Percentiles rank a stretch among this genome's conserved stretches.
phyloP scores from a whole-genome alignment of 1,284 basidiomycete genomes.

The Phellinidium pouzarii region DNA sequence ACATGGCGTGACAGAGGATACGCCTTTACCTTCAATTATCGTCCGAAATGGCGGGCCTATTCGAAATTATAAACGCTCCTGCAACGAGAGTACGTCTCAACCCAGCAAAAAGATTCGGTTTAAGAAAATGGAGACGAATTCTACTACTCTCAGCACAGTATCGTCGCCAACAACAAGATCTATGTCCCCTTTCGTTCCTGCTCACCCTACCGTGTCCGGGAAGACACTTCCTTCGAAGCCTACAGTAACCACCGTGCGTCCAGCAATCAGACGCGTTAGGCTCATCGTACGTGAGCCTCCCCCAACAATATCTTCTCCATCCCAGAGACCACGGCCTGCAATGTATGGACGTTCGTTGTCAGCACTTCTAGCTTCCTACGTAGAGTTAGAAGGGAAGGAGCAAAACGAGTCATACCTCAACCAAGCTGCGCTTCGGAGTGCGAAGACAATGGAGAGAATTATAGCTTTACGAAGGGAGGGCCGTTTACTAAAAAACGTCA shows the following conservation, averaged over 20 bases:
- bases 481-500: constrained; percentile 26
- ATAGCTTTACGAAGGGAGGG: constrained; percentile 34
- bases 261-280: constrained; percentile 50
- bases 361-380: constrained; percentile 57
- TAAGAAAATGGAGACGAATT: not conserved
- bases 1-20: not conserved
- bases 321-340: constrained; percentile 52
- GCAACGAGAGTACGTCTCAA: not conserved
- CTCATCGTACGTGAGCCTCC: constrained; percentile 63
- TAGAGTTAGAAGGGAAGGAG: constrained; percentile 42
- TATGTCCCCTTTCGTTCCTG: not conserved
- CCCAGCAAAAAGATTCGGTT: constrained; percentile 3
- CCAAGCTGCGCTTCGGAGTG: constrained; percentile 41
- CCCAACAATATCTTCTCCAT: constrained; percentile 56
- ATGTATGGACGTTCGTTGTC: constrained; percentile 48
- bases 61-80: not conserved
- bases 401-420: constrained; percentile 39
- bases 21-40: not conserved
- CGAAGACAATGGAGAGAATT: constrained; percentile 46
- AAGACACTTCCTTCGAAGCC: constrained; percentile 6
- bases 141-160: not conserved
- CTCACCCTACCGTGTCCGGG: constrained; percentile 6
- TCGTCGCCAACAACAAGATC: not conserved
- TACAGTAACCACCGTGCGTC: not conserved
- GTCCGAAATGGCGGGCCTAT: not conserved